These are phyloP conservation scores for Mycosphaerelloides madeirae DNA, from an alignment of 2,329 filamentous ascomycete species.

Conservation along the genomic window DNA sequence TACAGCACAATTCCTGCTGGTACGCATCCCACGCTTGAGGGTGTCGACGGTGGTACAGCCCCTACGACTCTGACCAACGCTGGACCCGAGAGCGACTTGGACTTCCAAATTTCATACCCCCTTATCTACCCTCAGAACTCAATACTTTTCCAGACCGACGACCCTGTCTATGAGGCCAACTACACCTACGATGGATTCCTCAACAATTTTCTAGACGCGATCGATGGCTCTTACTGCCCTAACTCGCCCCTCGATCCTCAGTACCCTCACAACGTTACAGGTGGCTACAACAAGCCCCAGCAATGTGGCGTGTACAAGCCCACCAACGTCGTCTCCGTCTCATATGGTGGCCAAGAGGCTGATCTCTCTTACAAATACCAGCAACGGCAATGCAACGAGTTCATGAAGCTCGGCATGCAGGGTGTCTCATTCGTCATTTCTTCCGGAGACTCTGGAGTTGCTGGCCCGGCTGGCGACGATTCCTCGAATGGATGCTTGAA, in stretches of 20 bases:
- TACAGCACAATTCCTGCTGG: slow-evolving; percentile 3
- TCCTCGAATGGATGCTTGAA: slow-evolving; percentile 34
- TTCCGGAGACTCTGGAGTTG: slow-evolving; percentile 45
- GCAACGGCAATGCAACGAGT: slow-evolving; percentile 43
- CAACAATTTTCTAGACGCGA: slow-evolving; percentile 44
- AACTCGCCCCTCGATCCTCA: slow-evolving; percentile 46
- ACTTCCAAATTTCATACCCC: slow-evolving; percentile 48
- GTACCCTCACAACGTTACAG: slow-evolving; percentile 37
- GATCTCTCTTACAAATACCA: slow-evolving; percentile 53
- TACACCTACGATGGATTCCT: slow-evolving; percentile 34
- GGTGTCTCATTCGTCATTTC: slow-evolving; percentile 48
- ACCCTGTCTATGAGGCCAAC: slow-evolving; percentile 32
- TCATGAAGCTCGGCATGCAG: slow-evolving; percentile 48
- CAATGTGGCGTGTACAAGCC: slow-evolving; percentile 47
- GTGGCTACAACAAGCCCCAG: slow-evolving; percentile 42
- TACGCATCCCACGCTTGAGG: slow-evolving; percentile 27
- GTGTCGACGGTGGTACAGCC: slow-evolving; percentile 21
- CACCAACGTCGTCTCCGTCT: slow-evolving; percentile 56
- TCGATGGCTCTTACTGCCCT: slow-evolving; percentile 53
- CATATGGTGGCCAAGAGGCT: slow-evolving; percentile 54
- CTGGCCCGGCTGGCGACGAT: slow-evolving; percentile 26
- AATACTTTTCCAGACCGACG: slow-evolving; percentile 47
- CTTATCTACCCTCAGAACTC: slow-evolving; percentile 50
- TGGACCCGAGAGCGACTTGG: slow-evolving; percentile 46
- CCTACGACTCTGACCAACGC: slow-evolving; percentile 41